Evolutionary conservation across 2,329 filamentous ascomycete species (phyloP).

Genomic region (Diaporthe australafricana): DNA sequence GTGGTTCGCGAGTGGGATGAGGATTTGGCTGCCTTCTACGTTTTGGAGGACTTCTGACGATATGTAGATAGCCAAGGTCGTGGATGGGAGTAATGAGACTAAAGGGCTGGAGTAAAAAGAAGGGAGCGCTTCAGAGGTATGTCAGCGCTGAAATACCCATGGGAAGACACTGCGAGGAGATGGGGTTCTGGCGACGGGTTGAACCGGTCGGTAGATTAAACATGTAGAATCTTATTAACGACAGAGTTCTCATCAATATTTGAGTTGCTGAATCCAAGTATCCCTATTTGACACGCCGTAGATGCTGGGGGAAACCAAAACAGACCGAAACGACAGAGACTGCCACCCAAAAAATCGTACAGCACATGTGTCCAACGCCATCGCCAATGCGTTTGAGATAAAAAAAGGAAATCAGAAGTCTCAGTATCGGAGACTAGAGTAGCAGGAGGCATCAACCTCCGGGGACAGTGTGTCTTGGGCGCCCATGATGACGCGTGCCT

Average conservation of each 20-base stretch:
- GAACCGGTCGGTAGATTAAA: constrained; percentile 1
- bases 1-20: background rate
- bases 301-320: background rate
- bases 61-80: background rate
- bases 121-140: background rate
- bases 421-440: background rate
- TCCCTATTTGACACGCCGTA: background rate
- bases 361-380: constrained; percentile 16
- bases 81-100: background rate
- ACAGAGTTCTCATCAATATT: background rate
- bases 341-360: background rate
- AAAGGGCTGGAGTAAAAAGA: background rate
- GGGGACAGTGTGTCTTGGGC: background rate
- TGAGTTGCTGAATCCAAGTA: background rate
- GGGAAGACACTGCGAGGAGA: no score
- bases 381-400: background rate
- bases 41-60: background rate
- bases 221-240: background rate
- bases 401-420: background rate
- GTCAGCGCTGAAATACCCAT: background rate
- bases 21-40: background rate
- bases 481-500: background rate
- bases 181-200: background rate
- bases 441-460: background rate
- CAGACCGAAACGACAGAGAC: constrained; percentile 11